Evolutionary conservation across 306 rosid species (phyloP).

Genomic region (Acacia crassicarpa): DNA sequence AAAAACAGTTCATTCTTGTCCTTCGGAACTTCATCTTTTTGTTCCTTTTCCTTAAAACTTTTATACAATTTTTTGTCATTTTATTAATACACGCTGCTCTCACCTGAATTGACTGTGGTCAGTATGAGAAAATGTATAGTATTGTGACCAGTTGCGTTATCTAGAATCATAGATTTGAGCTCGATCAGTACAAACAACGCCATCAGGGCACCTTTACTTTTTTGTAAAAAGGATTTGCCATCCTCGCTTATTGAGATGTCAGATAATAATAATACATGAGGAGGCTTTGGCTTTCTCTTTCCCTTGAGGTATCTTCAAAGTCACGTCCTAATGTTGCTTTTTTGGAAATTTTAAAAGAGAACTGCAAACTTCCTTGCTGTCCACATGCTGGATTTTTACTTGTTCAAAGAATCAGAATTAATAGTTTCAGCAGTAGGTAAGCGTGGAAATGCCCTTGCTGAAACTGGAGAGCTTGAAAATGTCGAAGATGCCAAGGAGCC

Average conservation of each 20-base stretch:
- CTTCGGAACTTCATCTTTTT: not conserved
- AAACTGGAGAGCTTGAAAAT: conserved; percentile 55
- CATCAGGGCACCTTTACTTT: not conserved
- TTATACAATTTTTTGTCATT: conserved; percentile 5
- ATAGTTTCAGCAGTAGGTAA: conserved; percentile 43
- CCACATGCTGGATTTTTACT: not conserved
- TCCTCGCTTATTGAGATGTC: conserved; percentile 7
- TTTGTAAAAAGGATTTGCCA: not conserved
- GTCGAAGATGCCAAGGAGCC: conserved; percentile 60
- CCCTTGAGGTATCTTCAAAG: conserved; percentile 4
- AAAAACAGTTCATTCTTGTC: not conserved
- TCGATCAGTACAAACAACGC: not conserved
- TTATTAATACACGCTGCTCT: not conserved
- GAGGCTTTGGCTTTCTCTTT: conserved; percentile 1
- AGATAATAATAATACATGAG: not conserved
- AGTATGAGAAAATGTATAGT: not conserved
- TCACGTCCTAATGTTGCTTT: conserved; percentile 14
- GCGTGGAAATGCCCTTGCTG: conserved; percentile 42
- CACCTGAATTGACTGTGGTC: conserved; percentile 10
- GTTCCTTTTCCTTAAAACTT: not conserved
- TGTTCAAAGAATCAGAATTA: conserved; percentile 14
- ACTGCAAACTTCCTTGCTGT: not conserved
- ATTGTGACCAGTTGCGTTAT: not conserved
- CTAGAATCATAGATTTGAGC: not conserved
- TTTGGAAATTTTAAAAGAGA: not conserved